These are phyloP conservation scores for Clavispora phyllophila DNA, from an alignment of 805 yeast species.

Conservation along the genomic window DNA sequence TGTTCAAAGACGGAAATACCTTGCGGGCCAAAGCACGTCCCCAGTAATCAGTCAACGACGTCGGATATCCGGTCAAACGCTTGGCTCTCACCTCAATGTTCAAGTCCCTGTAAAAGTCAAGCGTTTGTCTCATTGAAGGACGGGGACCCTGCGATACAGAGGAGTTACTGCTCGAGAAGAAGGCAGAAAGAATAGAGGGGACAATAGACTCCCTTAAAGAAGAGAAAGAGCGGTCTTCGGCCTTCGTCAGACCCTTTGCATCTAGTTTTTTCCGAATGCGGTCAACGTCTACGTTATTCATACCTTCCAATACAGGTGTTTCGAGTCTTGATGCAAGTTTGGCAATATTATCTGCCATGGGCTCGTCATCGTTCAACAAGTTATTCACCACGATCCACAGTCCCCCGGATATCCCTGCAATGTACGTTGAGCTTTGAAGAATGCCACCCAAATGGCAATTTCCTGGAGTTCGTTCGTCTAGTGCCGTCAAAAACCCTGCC, in stretches of 20 bases:
- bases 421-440: constrained; percentile 49
- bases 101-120: constrained; percentile 47
- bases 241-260: not conserved
- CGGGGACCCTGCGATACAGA: constrained; percentile 8
- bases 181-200: not conserved
- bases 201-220: not conserved
- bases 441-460: constrained; percentile 43
- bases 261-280: not conserved
- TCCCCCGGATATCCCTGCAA: constrained; percentile 69
- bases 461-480: constrained; percentile 41
- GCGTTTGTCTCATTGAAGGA: constrained; percentile 17
- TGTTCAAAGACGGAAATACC: constrained; percentile 33
- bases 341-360: constrained; percentile 16
- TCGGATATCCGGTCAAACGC: constrained; percentile 46
- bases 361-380: constrained; percentile 26
- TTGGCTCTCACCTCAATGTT: constrained; percentile 52
- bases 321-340: constrained; percentile 37
- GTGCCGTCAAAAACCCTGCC: constrained; percentile 51
- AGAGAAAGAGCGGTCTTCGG: not conserved
- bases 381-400: constrained; percentile 59
- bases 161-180: not conserved
- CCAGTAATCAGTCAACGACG: constrained; percentile 66
- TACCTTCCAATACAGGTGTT: constrained; percentile 49
- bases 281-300: constrained; percentile 45
- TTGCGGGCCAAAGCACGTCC: constrained; percentile 54